These are phyloP conservation scores for Metrosideros polymorpha DNA, from an alignment of 441 rosid genomes.

Conservation along the genomic window DNA sequence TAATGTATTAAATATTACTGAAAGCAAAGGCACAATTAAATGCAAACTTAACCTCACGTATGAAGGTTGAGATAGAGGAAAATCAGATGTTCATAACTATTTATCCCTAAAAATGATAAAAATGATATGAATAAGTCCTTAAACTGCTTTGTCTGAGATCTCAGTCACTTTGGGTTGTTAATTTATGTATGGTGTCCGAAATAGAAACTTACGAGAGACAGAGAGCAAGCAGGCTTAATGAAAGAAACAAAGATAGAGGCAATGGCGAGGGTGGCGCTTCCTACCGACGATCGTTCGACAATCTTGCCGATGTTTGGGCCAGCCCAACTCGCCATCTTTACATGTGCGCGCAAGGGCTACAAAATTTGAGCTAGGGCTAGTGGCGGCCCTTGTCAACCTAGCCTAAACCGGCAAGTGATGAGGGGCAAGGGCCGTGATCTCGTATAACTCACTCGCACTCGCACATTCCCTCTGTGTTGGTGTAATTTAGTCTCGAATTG, in stretches of 20 bases:
- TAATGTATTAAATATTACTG: neutral
- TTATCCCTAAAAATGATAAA: too few relatives aligned
- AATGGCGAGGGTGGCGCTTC: neutral
- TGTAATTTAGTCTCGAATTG: rapidly evolving
- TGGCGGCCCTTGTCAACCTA: rapidly evolving
- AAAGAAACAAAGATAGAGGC: neutral
- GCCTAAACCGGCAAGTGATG: neutral
- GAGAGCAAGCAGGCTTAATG: neutral
- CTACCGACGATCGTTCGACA: rapidly evolving
- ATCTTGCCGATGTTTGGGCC: rapidly evolving
- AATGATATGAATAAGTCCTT: too few relatives aligned
- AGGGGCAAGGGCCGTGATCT: too few relatives aligned
- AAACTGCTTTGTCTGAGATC: too few relatives aligned
- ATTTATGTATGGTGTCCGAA: too few relatives aligned
- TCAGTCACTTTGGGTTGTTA: too few relatives aligned
- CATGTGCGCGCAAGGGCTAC: neutral
- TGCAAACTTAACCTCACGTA: too few relatives aligned
- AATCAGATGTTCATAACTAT: too few relatives aligned
- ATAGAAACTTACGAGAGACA: neutral
- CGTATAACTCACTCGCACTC: neutral
- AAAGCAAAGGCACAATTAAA: neutral
- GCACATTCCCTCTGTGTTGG: rapidly evolving
- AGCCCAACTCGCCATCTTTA: neutral
- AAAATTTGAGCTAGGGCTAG: neutral
- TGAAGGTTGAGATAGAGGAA: too few relatives aligned